Evolutionary conservation across 768 basidiomycete genomes (phyloP).

Genomic region (Lyophyllum atratum): DNA sequence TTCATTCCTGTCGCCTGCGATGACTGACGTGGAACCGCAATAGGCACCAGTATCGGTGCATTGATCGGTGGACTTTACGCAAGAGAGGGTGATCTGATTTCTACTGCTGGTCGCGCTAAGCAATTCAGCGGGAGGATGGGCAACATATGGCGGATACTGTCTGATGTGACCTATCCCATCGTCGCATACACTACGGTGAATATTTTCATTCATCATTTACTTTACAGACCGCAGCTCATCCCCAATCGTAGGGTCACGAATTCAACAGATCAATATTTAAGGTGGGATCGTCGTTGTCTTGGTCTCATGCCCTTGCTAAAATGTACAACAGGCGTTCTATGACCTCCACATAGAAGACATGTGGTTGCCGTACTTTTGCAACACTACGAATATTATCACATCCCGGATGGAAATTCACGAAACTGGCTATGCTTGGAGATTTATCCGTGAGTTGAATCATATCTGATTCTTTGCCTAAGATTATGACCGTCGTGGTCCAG

Average conservation of each 20-base stretch:
- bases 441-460: constrained; percentile 58
- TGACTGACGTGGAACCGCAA: constrained; percentile 8
- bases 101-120: constrained; percentile 82
- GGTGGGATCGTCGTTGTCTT: constrained; percentile 35
- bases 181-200: constrained; percentile 85
- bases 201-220: constrained; percentile 5
- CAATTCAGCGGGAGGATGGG: constrained; percentile 92
- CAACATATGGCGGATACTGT: constrained; percentile 91
- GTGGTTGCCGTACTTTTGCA: constrained; percentile 99
- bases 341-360: constrained; percentile 96
- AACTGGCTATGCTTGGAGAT: constrained; percentile 98
- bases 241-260: constrained; percentile 74
- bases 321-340: constrained; percentile 69
- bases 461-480: constrained; percentile 3
- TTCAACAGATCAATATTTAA: constrained; percentile 96
- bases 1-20: neutral
- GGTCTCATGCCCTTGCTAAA: neutral
- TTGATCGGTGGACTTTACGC: constrained; percentile 96
- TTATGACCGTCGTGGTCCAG: constrained; percentile 33
- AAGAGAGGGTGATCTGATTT: constrained; percentile 88
- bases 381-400: constrained; percentile 95
- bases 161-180: constrained; percentile 90
- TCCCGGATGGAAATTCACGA: constrained; percentile 98
- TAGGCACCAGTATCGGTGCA: constrained; percentile 87
- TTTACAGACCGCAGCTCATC: neutral